A percentile compares a stretch with the other conserved stretches of the same genome.
Evolutionary conservation across 371 early-diverging fungal genomes (phyloP).

Genomic region (Rhizomucor pusillus): DNA sequence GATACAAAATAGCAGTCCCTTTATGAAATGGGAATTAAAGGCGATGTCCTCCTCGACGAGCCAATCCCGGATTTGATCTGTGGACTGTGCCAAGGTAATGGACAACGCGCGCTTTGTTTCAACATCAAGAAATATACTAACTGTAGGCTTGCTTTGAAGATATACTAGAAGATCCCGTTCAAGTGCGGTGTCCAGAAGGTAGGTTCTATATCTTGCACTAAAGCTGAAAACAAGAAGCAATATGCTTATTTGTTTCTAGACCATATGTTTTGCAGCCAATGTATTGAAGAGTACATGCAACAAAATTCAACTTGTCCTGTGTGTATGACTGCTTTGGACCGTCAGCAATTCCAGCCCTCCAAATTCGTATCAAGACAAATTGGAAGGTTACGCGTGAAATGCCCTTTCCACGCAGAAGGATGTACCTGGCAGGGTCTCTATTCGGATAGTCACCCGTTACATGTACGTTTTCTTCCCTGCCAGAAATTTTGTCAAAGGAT

Average conservation of each 20-base stretch:
- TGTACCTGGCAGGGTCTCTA: slow-evolving; percentile 45
- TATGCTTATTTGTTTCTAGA: slow-evolving; percentile 20
- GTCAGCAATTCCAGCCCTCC: slow-evolving; percentile 32
- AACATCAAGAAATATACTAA: not conserved
- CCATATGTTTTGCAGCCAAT: slow-evolving; percentile 46
- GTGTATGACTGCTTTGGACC: slow-evolving; percentile 24
- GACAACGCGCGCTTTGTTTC: not conserved
- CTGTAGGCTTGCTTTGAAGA: slow-evolving; percentile 16
- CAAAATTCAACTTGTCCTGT: slow-evolving; percentile 26
- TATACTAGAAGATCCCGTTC: slow-evolving; percentile 48
- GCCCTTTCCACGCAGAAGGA: slow-evolving; percentile 29
- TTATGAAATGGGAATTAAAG: slow-evolving; percentile 16
- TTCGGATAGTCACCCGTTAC: slow-evolving; percentile 30
- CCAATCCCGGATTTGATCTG: slow-evolving; percentile 46
- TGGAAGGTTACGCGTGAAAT: slow-evolving; percentile 37
- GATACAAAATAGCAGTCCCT: too few relatives aligned
- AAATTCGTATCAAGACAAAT: slow-evolving; percentile 49
- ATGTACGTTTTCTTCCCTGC: slow-evolving; percentile 15
- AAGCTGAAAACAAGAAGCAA: not conserved
- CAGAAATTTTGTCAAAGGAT: not conserved
- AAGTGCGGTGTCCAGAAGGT: slow-evolving; percentile 57
- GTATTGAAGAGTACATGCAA: slow-evolving; percentile 35
- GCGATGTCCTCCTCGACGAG: slow-evolving; percentile 33
- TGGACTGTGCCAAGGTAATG: slow-evolving; percentile 42
- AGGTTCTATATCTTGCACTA: not conserved